Evolutionary conservation across 176 grass and related monocot species (phyloP), one percentile per base, ranked within the genome.

Genomic region (Lolium rigidum): DNA sequence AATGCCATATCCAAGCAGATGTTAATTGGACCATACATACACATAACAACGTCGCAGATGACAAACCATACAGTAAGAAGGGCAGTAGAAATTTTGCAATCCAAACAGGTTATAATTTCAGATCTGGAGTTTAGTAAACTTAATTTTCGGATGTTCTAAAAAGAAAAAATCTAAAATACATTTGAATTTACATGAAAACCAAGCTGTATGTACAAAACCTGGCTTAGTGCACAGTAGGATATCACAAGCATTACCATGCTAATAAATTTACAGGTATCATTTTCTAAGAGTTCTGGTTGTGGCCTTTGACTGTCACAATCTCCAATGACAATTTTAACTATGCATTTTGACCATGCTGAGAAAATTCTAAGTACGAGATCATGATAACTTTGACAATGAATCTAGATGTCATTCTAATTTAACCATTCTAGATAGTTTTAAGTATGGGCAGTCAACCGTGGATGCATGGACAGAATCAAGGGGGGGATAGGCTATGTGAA

Each of bases 241-340:
- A 70, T 35, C 22, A 70, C 50, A 84, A 72, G 65, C 51, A 38
- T 20, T 64, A 85, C 25, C 60, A 60, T 74, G 68, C 69, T 80
- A 57, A 55, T 66, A 89, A 44, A 12, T 37, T 7, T 74, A 21
- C 9, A 46, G 25, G 39, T 73, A 56, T 6, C 16, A 63, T 64
- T 79, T 10, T 78, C 46, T 41, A 9, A 73, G 69, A 58, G 61
- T 64, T 64, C 11, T 64, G 24, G 20, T 58, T 66, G 70, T 20
- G 17, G 5, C 67, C 44, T 52, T 52, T 72, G 12, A 86, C 9
- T 70, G 51, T 35, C 41, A 48, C 1, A 82, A 76, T n/a, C 63
- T 76, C 14, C 11, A 65, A 46, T 55, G 44, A 62, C 41, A 81
- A 13, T 16, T 62, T 80, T 4, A 8, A 43, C 5, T 76, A 75